Evolutionary conservation across 2,329 filamentous ascomycete species (phyloP), one percentile per base, ranked within the genome.

Genomic region (Claviceps digitariae): DNA sequence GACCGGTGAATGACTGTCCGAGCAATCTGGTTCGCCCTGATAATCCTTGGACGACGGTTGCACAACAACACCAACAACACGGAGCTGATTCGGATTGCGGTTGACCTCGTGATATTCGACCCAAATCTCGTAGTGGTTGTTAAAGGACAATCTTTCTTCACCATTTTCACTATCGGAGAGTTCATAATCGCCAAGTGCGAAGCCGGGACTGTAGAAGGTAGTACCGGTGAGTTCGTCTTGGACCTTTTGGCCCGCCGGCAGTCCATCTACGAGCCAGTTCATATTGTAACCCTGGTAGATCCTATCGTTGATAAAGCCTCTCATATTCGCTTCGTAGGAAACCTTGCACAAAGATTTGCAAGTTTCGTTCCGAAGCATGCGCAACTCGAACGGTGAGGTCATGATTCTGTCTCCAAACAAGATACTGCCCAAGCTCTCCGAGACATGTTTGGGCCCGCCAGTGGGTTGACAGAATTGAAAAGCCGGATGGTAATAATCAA

Each of bases 371-470:
- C 82, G 74, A 53, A 72, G 82, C 90, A 98, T 96, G 60, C 82
- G 79, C 56, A 97, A 74, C 64, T 95, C 82, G 64, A 95, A 95
- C 0, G 91, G 88, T 38, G 91, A 97, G n/a, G 89, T 95, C 72
- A 89, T 89, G 72, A 98, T 98, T 54, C 93, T 82, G 71, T 98
- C 93, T 60, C 93, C 93, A 62, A 98, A 98, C 51, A 98, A 72
- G 65, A 98, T 98, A 74, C 91, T 96, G 25, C 93, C 93, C 58
- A 98, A 70, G 57, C 69, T 70, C 72, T 96, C 93, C 43, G 87
- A 84, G 23, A 95, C 82, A 72, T 86, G 79, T 66, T 90, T 69
- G 9, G 90, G 83, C 2, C 88, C 88, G 56, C 76, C 83, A 53
- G 86, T 73, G 2, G 91, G 93, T 61, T 79, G 73, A 70, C 93